A percentile compares a stretch with the other conserved stretches of the same genome.
Evolutionary conservation across 2,329 filamentous ascomycete genomes (phyloP).

Genomic region (Cladosporium cucumerinum): DNA sequence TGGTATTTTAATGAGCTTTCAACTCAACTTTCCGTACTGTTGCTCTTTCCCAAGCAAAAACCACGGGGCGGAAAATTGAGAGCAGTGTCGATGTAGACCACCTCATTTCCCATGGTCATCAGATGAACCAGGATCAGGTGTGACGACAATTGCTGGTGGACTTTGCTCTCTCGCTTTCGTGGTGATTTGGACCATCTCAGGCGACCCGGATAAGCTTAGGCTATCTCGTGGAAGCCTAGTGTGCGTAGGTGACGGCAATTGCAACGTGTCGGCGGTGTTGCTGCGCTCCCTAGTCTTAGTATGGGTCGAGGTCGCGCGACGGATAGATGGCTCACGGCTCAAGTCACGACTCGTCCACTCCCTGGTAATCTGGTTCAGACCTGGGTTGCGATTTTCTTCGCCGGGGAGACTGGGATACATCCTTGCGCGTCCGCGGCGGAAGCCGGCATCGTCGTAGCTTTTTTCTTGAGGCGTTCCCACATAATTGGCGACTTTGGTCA

Average conservation of each 20-base stretch:
- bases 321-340: background rate
- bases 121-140: background rate
- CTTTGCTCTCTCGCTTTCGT: background rate
- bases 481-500: slow-evolving; percentile 46
- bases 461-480: slow-evolving; percentile 49
- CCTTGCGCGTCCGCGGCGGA: slow-evolving; percentile 45
- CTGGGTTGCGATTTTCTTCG: slow-evolving; percentile 46
- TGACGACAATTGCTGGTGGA: background rate
- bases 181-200: background rate
- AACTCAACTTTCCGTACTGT: background rate
- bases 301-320: background rate
- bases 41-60: background rate
- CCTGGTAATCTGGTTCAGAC: slow-evolving; percentile 12
- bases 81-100: background rate
- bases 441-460: slow-evolving; percentile 50
- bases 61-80: background rate
- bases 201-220: background rate
- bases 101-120: background rate
- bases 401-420: slow-evolving; percentile 58
- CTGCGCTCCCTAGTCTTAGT: background rate
- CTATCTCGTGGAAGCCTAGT: background rate
- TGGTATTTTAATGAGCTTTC: background rate
- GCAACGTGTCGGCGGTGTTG: background rate
- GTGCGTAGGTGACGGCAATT: background rate
- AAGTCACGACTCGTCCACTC: background rate